Conservation (phyloP, 139 green algal species). For the Marvania coccoides region DNA sequence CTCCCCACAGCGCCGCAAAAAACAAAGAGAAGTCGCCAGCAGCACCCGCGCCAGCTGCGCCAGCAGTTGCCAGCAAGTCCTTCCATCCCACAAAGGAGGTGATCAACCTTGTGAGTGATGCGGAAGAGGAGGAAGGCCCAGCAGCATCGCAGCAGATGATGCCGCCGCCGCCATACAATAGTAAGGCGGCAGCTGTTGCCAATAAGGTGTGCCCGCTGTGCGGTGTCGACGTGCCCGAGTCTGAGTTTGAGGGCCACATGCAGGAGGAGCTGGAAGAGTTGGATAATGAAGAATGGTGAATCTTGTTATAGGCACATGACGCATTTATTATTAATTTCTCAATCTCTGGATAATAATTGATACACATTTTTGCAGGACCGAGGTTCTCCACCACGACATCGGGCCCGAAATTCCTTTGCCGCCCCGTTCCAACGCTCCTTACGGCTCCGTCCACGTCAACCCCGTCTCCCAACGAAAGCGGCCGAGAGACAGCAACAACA, state of each 20-base stretch:
- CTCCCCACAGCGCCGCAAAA: no score
- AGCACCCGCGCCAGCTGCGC: not conserved
- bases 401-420: no score
- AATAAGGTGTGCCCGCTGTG: conserved; percentile 11
- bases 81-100: not conserved
- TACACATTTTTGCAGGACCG: not conserved
- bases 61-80: not conserved
- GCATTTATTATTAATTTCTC: not conserved
- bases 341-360: not conserved
- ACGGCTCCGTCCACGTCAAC: no score
- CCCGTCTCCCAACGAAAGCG: no score
- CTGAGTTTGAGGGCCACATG: not conserved
- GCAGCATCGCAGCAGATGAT: not conserved
- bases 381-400: not conserved
- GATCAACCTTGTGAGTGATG: no score
- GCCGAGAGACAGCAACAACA: not conserved
- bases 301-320: not conserved
- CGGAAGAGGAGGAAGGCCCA: not conserved
- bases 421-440: no score
- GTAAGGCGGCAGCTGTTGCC: no score
- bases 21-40: no score
- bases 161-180: not conserved
- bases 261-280: not conserved
- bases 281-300: not conserved
- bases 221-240: not conserved